Evolutionary conservation across 257 asterid genomes (phyloP).

Genomic region (Paulownia fortunei): DNA sequence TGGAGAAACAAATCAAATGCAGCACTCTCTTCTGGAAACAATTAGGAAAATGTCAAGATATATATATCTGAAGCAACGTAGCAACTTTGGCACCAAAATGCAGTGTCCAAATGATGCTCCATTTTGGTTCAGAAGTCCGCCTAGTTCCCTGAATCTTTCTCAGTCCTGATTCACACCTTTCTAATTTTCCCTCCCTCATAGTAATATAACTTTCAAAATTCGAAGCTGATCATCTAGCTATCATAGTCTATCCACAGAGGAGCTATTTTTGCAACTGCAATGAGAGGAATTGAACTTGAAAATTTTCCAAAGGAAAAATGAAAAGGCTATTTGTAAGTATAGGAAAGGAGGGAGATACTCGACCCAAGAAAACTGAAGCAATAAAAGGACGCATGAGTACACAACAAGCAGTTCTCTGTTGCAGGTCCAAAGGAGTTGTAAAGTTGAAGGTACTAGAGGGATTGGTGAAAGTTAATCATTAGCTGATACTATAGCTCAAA

Average conservation of each 20-base stretch:
- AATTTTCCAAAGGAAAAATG: not conserved
- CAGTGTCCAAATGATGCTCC: not conserved
- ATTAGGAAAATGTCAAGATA: not conserved
- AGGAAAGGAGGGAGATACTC: not conserved
- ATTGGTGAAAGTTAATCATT: not conserved
- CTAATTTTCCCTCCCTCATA: not conserved
- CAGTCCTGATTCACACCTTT: not conserved
- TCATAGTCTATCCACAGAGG: not conserved
- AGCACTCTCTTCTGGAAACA: not conserved
- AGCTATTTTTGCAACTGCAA: not conserved
- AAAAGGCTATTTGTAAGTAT: not conserved
- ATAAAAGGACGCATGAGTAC: not conserved
- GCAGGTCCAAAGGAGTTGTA: not conserved
- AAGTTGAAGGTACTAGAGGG: not conserved
- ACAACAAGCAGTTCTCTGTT: too few species aligned
- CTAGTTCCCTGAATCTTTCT: not conserved
- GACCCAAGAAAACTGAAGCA: not conserved
- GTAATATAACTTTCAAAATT: not conserved
- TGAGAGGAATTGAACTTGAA: not conserved
- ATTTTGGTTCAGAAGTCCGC: not conserved
- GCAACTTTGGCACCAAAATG: not conserved
- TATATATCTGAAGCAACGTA: not conserved
- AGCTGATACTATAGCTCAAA: too few species aligned
- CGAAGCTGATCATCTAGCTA: not conserved
- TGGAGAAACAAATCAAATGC: not conserved